Evolutionary conservation across 2,329 filamentous ascomycete genomes (phyloP), one percentile per base, ranked within the genome.

Genomic region (Xylariaceae sp.): DNA sequence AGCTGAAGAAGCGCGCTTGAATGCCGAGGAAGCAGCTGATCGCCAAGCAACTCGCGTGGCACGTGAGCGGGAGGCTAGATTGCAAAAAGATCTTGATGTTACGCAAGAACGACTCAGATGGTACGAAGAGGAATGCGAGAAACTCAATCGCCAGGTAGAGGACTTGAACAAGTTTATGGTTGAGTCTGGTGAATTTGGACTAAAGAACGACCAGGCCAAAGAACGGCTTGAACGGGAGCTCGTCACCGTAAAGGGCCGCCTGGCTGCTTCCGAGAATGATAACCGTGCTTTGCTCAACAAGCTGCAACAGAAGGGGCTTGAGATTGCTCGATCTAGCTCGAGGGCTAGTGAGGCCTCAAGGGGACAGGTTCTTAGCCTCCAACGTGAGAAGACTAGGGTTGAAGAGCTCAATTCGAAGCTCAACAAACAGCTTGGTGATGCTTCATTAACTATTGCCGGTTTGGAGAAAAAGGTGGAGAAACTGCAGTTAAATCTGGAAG

Each of bases 391-490:
- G 74, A 72, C 82, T 1, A 91, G 88, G 64, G 73, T 89, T 0
- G 92, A 97, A 54, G 92, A 96, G 61, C 87, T 93, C 46, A 92
- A 89, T 67, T 82, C 83, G 69, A 89, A 87, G 62, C 80, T 97
- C 13, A 84, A 88, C 67, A 89, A 91, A 64, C 91, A 97, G 68
- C 80, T 97, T 10, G 91, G 89, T 51, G 92, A 97, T 61, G 81
- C 89, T 5, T 93, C 97, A 64, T 73, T 97, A 20, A 85, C 85
- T 4, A 85, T 96, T 60, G 89, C 89, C 0, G 89, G 90, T 1
- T 75, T 97, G 6, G 92, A 97, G 70, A 97, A 97, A 77, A 91
- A 94, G 71, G 89, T 94, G 46, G 93, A 97, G 73, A 97, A 97
- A 73, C 79, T 97, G 23, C 84, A 92, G 45, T 81, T 97, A 35